Conservation (phyloP, 192 early-diverging fungal species). For the Coemansia asiatica region DNA sequence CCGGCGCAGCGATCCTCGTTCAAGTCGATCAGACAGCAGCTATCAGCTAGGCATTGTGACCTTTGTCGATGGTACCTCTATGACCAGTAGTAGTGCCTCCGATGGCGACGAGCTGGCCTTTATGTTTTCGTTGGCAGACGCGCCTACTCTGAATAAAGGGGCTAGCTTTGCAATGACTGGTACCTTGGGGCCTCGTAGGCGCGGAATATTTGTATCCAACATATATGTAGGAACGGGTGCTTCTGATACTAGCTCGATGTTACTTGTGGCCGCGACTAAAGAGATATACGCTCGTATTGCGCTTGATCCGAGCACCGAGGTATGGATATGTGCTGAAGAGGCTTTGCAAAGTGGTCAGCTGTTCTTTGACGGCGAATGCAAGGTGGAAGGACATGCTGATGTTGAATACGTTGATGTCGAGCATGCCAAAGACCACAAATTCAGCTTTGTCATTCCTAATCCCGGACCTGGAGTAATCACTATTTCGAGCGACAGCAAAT, state of each 20-base stretch:
- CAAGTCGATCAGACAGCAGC: neutral
- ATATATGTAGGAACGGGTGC: conserved; percentile 17
- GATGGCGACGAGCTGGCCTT: conserved; percentile 31
- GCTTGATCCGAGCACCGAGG: conserved; percentile 23
- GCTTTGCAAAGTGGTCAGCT: conserved; percentile 44
- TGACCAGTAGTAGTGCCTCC: neutral
- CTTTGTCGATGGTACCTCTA: conserved; percentile 31
- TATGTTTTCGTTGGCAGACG: conserved; percentile 41
- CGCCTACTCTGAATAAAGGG: conserved; percentile 24
- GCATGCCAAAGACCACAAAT: conserved; percentile 38
- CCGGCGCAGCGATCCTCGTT: neutral
- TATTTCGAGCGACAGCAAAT: conserved; percentile 8
- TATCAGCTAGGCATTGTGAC: conserved; percentile 23
- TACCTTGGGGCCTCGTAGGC: conserved; percentile 38
- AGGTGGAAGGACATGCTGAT: conserved; percentile 45
- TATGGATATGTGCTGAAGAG: conserved; percentile 51
- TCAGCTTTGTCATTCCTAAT: conserved; percentile 51
- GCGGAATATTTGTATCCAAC: conserved; percentile 53
- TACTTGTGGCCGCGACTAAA: conserved; percentile 40
- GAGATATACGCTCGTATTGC: conserved; percentile 46
- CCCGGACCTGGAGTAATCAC: conserved; percentile 27
- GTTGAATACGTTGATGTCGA: conserved; percentile 45
- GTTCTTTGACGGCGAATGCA: conserved; percentile 40
- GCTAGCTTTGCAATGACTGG: conserved; percentile 50
- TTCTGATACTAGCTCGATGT: conserved; percentile 4